Evolutionary conservation across 225 moss, liverwort and hornwort genomes (phyloP).

Genomic region (Rhytidiadelphus loreus): DNA sequence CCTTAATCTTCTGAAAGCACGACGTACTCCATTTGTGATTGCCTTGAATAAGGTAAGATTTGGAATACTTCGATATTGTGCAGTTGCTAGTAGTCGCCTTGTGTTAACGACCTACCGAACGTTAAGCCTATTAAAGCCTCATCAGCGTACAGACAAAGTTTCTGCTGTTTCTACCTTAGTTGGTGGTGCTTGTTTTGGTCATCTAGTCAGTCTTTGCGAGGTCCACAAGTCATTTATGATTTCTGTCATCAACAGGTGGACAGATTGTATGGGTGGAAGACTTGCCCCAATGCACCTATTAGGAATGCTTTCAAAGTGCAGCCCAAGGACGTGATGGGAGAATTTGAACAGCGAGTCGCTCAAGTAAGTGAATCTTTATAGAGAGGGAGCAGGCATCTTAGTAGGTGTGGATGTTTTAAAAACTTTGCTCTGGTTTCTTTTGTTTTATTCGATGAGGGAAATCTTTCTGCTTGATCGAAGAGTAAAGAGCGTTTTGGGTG

Average conservation of each 20-base stretch:
- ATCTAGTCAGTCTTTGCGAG: neutral
- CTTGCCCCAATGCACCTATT: conserved; percentile 72
- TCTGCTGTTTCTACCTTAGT: neutral
- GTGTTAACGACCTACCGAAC: neutral
- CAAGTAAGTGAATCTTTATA: conserved; percentile 28
- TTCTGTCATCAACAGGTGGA: conserved; percentile 58
- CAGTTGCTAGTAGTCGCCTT: neutral
- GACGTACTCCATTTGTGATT: conserved; percentile 92
- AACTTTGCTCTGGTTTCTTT: neutral
- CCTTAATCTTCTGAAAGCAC: conserved; percentile 74
- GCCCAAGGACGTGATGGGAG: conserved; percentile 73
- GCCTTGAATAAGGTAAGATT: conserved; percentile 88
- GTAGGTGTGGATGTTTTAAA: neutral
- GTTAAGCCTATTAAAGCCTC: neutral
- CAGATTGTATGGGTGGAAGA: conserved; percentile 91
- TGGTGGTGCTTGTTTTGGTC: neutral
- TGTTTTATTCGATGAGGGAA: neutral
- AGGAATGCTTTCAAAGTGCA: conserved; percentile 78
- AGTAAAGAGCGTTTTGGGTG: neutral
- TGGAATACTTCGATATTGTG: neutral
- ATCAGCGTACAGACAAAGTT: neutral
- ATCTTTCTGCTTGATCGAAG: neutral
- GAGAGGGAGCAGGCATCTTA: neutral
- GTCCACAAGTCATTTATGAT: neutral
- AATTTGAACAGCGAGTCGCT: conserved; percentile 74